Evolutionary conservation across 176 grass and related monocot genomes (phyloP), one percentile per base, ranked within the genome.

Genomic region (Zizania latifolia): DNA sequence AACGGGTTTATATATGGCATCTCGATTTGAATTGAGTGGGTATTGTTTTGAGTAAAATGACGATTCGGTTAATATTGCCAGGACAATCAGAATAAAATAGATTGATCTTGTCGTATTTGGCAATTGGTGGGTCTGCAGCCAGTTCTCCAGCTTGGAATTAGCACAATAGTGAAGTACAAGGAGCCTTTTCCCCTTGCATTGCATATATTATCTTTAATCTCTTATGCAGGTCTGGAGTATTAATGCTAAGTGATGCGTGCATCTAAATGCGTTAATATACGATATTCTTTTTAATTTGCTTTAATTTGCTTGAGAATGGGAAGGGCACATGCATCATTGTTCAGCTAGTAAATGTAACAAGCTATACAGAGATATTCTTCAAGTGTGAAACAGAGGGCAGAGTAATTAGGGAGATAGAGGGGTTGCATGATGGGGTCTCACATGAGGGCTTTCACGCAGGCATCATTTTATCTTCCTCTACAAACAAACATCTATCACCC

Each of bases 381-480:
- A 40, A 60, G 66, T 83, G 78, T 65, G 62, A 51, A 53, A 83
- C 78, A 48, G 65, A 75, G 68, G 46, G 43, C 27, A 7, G 71
- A 70, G 68, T 62, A 72, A 78, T 72, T 75, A 86, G 66, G 38
- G 58, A 14, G 69, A 59, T 67, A 71, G 75, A 77, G 67, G 78
- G 89, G 67, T 74, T 75, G 85, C 65, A 93, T 98, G 89, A 98
- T 93, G 91, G 76, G 74, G 62, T 61, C 71, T 89, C 91, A 97
- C 94, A 97, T 93, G 94, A 98, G 84, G 74, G 83, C 69, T 89
- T 81, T 87, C 94, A 94, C 89, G 89, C 91, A 94, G 86, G 78
- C 89, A 98, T 98, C 85, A 98, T 98, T 89, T 92, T 98, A 94
- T 86, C 94, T 98, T 98, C 86, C 68, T 89, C 86, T 78, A 74